Conservation (phyloP, 495 filamentous ascomycete species). For the Hypoxylon fragiforme region DNA sequence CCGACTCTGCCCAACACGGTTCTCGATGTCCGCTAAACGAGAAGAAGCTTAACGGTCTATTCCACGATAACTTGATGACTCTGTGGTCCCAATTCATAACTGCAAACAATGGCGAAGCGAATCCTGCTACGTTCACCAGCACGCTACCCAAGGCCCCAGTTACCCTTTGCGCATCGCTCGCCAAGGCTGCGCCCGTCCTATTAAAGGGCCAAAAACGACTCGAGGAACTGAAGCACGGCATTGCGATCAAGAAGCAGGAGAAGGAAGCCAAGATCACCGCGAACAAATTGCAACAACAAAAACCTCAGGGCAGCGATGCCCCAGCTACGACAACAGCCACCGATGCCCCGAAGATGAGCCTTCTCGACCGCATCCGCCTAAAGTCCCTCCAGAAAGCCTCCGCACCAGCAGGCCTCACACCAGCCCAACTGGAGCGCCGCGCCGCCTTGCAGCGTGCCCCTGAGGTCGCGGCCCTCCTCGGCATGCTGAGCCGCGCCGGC, state of each 20-base stretch:
- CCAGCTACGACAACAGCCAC: slow-evolving; percentile 38
- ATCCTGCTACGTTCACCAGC: slow-evolving; percentile 48
- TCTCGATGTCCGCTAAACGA: slow-evolving; percentile 55
- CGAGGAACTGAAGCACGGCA: slow-evolving; percentile 59
- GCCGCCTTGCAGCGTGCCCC: slow-evolving; percentile 62
- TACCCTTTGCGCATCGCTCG: slow-evolving; percentile 47
- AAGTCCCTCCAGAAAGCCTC: slow-evolving; percentile 56
- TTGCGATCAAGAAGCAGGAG: slow-evolving; percentile 49
- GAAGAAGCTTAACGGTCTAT: slow-evolving; percentile 56
- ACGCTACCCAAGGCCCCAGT: slow-evolving; percentile 60
- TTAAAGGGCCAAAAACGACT: slow-evolving; percentile 64
- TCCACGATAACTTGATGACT: slow-evolving; percentile 51
- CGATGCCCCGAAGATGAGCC: slow-evolving; percentile 44
- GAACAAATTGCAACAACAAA: neutral
- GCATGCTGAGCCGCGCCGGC: slow-evolving; percentile 55
- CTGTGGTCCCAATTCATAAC: slow-evolving; percentile 49
- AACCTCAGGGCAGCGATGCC: slow-evolving; percentile 5
- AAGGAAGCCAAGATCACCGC: slow-evolving; percentile 13
- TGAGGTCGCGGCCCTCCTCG: slow-evolving; percentile 62
- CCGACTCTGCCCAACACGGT: slow-evolving; percentile 30
- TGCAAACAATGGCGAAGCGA: slow-evolving; percentile 19
- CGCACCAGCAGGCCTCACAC: slow-evolving; percentile 44
- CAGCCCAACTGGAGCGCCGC: slow-evolving; percentile 55
- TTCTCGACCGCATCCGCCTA: slow-evolving; percentile 66
- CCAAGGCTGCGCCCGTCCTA: slow-evolving; percentile 47